phyloP scores from a whole-genome alignment of 177 flowering plant species.

The Vitis hybrid region DNA sequence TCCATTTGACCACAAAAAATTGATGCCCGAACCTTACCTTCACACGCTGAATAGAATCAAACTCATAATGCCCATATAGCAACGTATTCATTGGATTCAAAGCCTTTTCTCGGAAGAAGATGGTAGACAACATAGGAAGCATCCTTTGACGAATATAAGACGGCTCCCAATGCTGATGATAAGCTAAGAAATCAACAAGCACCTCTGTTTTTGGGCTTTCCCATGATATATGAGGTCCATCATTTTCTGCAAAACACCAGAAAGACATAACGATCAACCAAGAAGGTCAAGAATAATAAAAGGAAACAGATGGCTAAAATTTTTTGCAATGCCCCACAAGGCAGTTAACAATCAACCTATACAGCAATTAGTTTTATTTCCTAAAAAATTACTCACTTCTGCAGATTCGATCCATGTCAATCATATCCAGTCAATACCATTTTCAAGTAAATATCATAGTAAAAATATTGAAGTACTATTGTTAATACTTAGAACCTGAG shows the following conservation, averaged over 20 bases:
- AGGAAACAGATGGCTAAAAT: background rate
- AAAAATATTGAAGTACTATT: background rate
- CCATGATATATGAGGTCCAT: conserved; percentile 56
- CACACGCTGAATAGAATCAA: conserved; percentile 70
- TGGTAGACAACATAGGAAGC: conserved; percentile 84
- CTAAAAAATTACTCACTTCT: too few relatives aligned
- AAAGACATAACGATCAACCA: background rate
- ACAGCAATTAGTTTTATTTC: background rate
- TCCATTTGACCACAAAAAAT: conserved; percentile 79
- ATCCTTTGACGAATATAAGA: conserved; percentile 71
- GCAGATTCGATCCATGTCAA: too few relatives aligned
- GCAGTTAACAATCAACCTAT: background rate
- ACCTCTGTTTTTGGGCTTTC: conserved; percentile 56
- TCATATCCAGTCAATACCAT: too few relatives aligned
- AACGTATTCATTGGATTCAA: conserved; percentile 31
- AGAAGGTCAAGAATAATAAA: background rate
- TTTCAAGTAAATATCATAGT: background rate
- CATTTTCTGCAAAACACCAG: conserved; percentile 36
- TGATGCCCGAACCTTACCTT: conserved; percentile 69
- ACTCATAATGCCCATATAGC: conserved; percentile 69
- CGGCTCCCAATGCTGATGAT: conserved; percentile 76
- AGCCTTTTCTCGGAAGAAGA: conserved; percentile 76
- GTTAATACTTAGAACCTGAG: background rate
- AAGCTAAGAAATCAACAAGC: conserved; percentile 73
- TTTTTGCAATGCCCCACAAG: conserved; percentile 3